Conservation (phyloP, 176 grass and related monocot species). For the Guadua angustifolia region DNA sequence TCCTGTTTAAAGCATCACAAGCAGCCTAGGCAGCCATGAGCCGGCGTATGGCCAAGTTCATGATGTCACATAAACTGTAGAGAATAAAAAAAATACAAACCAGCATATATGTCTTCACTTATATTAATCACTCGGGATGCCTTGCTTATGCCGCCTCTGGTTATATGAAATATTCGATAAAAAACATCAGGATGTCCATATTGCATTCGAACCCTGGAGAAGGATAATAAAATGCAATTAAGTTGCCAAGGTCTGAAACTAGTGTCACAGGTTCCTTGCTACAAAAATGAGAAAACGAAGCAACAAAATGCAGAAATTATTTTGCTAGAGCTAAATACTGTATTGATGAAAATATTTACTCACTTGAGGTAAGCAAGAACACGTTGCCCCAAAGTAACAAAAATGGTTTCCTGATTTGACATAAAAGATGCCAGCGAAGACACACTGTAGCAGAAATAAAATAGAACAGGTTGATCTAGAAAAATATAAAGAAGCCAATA, state of each 20-base stretch:
- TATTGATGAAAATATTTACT: conserved; percentile 52
- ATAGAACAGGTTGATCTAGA: conserved; percentile 29
- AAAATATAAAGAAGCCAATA: conserved; percentile 36
- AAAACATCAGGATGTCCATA: conserved; percentile 99
- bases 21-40: neutral
- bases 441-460: conserved; percentile 60
- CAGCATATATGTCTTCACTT: conserved; percentile 97
- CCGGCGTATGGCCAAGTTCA: neutral
- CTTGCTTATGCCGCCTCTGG: conserved; percentile 97
- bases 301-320: conserved; percentile 26
- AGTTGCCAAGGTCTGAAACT: neutral
- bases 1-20: neutral
- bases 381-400: conserved; percentile 98
- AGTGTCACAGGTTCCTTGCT: neutral
- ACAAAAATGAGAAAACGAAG: neutral
- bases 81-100: conserved; percentile 66
- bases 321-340: conserved; percentile 22
- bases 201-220: conserved; percentile 92
- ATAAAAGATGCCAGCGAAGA: conserved; percentile 95
- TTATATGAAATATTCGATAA: conserved; percentile 99
- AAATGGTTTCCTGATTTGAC: conserved; percentile 98
- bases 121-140: conserved; percentile 98
- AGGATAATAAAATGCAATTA: conserved; percentile 35
- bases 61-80: conserved; percentile 19
- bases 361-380: conserved; percentile 94